Evolutionary conservation across 2,329 filamentous ascomycete species (phyloP), one percentile per base, ranked within the genome.

Genomic region (Paecilomyces niveus): DNA sequence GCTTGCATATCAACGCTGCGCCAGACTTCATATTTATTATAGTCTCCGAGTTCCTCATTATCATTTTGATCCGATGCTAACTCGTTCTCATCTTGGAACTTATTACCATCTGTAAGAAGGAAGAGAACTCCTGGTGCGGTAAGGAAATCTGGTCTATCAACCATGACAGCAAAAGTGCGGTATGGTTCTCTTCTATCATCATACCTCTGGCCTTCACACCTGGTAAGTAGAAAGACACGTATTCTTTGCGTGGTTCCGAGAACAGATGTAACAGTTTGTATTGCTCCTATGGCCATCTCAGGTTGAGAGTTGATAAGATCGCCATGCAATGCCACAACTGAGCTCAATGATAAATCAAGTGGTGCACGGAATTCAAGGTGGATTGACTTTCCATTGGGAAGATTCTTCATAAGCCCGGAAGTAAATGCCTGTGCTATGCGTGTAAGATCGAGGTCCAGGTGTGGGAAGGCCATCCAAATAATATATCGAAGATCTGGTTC

Each of bases 401-500:
- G 26, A 32, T 45, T 55, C 31, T 33, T 5, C 2, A 55, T 22
- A 15, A 58, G 35, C 10, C 29, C 39, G 7, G 29, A 5, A 10
- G 57, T 53, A 55, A 58, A 58, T 4, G 57, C 57, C 49, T 31
- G 26, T 5, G 53, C 53, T 21, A 55, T 52, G 21, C 26, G 50
- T 33, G 26, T 24, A 35, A 58, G 57, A 49, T 54, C 31, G 7
- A 18, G 26, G 33, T 39, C 54, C 8, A 4, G 49, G 52, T 55
- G 49, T 26, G 53, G 55, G 35, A 60, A 62, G 18, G 33, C 32
- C 13, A 60, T 39, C 52, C 56, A 53, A 26, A 62, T 57, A n/a
- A 60, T 51, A 55, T 62, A 62, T 54, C 54, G 53, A 21, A 58
- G 35, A 18, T 55, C 55, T 13, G 55, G 53, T 18, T 62, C 54